Evolutionary conservation across 1,284 basidiomycete species (phyloP), one percentile per base, ranked within the genome.

Genomic region (Ceratobasidium sp.): DNA sequence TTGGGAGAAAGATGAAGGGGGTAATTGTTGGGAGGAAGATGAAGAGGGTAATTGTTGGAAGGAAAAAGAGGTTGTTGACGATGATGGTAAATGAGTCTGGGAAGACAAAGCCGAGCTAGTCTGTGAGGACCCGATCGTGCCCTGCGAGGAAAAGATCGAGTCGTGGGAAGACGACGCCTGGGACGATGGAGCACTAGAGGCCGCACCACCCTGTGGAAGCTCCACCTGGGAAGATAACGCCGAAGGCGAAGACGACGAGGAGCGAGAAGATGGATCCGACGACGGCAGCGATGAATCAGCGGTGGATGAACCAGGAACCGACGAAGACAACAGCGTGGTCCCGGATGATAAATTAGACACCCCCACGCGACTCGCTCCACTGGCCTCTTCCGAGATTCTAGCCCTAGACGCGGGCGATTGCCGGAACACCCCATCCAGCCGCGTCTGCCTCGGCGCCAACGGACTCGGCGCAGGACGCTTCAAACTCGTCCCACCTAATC

Each of bases 111-210:
- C 61, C 28, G 33, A 46, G 48, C 23, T 68, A 1, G 10, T 26
- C 54, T 54, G 48, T 0, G 56, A 71, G 28, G 69, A 56, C 38
- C 40, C 23, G 20, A 46, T 3, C 13, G 66, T 68, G 40, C 10
- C 33, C 66, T 68, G 70, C 17, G 70, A 50, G n/a, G 70, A 74
- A 62, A 74, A 74, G 9, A 74, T 52, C 26, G 70, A 74, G 17
- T 74, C 70, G 57, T 62, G 56, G 59, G 70, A 74, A 62, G 59
- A 40, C 28, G 66, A 56, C 23, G 62, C 62, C 15, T 42, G 38
- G 44, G 62, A 65, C 62, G 62, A 44, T 12, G 23, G 17, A 2
- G 66, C 48, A n/a, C n/a, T n/a, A 10, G 46, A 48, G 17, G 46
- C 46, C 46, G 7, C 33, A 33, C 33, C 33, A 33, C 33, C 33